phyloP scores from a whole-genome alignment of 345 rosid genomes.

The Aquilaria sinensis region DNA sequence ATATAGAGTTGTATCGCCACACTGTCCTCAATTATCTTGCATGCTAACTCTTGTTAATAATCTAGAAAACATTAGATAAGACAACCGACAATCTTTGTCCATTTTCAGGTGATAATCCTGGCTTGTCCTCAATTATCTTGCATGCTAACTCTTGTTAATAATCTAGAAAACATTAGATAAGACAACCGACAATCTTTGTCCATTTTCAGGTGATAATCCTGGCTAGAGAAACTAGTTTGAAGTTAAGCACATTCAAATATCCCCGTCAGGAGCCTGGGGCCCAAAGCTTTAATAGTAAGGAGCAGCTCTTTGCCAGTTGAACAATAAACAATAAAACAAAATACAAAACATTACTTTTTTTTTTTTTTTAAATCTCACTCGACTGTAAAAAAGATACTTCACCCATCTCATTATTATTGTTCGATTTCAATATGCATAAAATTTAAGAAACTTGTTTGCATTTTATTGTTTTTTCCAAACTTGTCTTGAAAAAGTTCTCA shows the following conservation, averaged over 20 bases:
- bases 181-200: neutral
- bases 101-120: conserved; percentile 77
- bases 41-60: no score
- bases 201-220: conserved; percentile 82
- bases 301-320: neutral
- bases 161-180: neutral
- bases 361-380: no score
- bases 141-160: no score
- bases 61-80: neutral
- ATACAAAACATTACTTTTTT: no score
- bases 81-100: neutral
- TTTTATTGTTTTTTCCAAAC: no score
- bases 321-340: neutral
- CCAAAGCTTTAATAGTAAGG: conserved; percentile 78
- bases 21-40: no score
- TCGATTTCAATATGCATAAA: no score
- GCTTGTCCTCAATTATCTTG: conserved; percentile 19
- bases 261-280: conserved; percentile 75
- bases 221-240: conserved; percentile 93
- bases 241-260: conserved; percentile 75
- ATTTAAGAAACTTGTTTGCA: no score
- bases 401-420: no score
- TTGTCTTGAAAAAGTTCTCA: no score
- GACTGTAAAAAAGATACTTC: no score
- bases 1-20: no score